Conservation (phyloP, 148 eudicot species). For the Fagopyrum homotropicum region DNA sequence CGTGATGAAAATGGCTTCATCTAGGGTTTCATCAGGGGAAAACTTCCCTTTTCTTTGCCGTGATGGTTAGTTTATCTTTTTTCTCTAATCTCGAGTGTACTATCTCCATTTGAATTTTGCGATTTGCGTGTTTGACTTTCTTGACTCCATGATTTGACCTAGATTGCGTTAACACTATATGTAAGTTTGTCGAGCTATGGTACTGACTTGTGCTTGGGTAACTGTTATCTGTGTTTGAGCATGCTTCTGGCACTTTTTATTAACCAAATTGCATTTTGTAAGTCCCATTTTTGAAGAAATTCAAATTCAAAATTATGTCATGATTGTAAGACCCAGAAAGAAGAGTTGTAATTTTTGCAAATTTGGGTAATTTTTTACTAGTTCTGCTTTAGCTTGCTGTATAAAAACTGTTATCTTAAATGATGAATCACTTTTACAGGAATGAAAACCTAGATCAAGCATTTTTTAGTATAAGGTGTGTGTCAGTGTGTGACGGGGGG, state of each 20-base stretch:
- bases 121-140: constrained; percentile 9
- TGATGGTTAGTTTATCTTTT: background rate
- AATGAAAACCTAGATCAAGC: background rate
- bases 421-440: background rate
- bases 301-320: background rate
- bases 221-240: background rate
- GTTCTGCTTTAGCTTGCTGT: background rate
- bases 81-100: constrained; percentile 1
- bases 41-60: background rate
- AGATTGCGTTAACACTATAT: background rate
- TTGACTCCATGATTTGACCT: background rate
- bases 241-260: background rate
- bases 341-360: background rate
- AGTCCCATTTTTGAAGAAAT: background rate
- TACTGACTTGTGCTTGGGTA: background rate
- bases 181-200: background rate
- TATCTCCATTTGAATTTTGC: background rate
- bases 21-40: background rate
- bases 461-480: background rate
- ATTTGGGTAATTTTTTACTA: background rate
- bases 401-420: background rate
- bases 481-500: constrained; percentile 44
- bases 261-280: background rate
- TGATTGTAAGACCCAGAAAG: background rate
- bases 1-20: background rate